Evolutionary conservation across 306 rosid species (phyloP), one percentile per base, ranked within the genome.

Genomic region (Acacia confusa): DNA sequence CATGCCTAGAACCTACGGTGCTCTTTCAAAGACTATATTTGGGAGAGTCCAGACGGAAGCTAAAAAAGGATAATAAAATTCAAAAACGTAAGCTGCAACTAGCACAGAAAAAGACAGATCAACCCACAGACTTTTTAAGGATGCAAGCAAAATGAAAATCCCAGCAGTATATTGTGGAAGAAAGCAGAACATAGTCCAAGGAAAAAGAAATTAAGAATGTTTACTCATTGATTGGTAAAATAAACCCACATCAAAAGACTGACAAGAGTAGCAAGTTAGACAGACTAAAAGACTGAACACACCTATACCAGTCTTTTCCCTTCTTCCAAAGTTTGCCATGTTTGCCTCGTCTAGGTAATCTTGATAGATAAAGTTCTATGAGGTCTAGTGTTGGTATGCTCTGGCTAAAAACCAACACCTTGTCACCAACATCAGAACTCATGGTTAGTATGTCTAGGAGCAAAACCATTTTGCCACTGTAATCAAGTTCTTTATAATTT

Each of bases 221-320:
- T 25, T 19, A 43, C 28, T 14, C 36, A 68, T 30, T 47, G 65
- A 75, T 44, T 27, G 34, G 25, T 16, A 10, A 67, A 68, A 50
- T 17, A 84, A 34, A 74, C 57, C 28, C 16, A 75, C 61, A 83
- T 34, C 52, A 74, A 38, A 78, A 20, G 47, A 47, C 25, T 38
- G 67, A 53, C 53, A 61, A 82, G 73, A 74, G 69, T 79, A 43
- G 30, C 79, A 63, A 68, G 44, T 78, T 78, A 70, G 84, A 67
- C 76, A 70, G 32, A 53, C 57, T 79, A 44, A 36, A 52, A 75
- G 28, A 85, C 52, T 70, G 58, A 75, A 85, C 98, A 80, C 65
- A 95, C 99, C 99, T 93, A 87, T 89, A 95, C 99, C 99, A 95
- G 81, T 95, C 99, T 84, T 89, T 95, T 72, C 96, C 91, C 81